Evolutionary conservation across 306 rosid species (phyloP).

Genomic region (Fragaria vesca): DNA sequence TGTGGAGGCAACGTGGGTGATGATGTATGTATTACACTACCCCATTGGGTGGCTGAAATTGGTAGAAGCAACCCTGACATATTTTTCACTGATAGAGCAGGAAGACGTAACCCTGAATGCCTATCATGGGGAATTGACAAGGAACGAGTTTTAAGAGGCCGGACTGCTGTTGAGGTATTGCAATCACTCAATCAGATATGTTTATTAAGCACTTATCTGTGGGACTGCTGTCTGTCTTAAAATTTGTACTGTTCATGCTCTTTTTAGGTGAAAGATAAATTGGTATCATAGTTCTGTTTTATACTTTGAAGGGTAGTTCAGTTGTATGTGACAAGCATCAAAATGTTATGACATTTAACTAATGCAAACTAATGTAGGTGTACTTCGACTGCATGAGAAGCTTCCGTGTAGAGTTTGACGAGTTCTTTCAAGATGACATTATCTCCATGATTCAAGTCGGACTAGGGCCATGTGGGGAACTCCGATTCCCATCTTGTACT

Average conservation of each 20-base stretch:
- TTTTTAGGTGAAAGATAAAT: neutral
- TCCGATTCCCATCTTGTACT: conserved; percentile 86
- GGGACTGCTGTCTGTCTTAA: conserved; percentile 9
- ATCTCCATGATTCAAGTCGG: conserved; percentile 92
- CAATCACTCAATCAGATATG: conserved; percentile 4
- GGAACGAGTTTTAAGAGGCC: conserved; percentile 93
- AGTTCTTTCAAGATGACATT: conserved; percentile 69
- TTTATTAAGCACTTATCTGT: neutral
- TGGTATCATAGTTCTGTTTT: neutral
- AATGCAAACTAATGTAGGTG: conserved; percentile 51
- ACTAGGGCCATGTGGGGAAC: conserved; percentile 96
- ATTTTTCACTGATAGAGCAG: conserved; percentile 93
- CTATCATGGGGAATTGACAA: conserved; percentile 97
- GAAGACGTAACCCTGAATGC: conserved; percentile 96
- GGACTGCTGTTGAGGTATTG: conserved; percentile 93
- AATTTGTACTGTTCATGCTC: neutral
- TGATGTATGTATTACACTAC: conserved; percentile 92
- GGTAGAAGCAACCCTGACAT: conserved; percentile 95
- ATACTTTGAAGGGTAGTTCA: neutral
- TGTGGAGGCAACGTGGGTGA: conserved; percentile 98
- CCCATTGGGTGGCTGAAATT: conserved; percentile 98
- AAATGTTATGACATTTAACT: conserved; percentile 5
- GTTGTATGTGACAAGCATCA: neutral
- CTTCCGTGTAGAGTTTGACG: conserved; percentile 88
- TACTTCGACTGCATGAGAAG: conserved; percentile 99